Base-by-base conservation (phyloP, 2,329 filamentous ascomycete species). In the Sporothrix dimorphospora region DNA sequence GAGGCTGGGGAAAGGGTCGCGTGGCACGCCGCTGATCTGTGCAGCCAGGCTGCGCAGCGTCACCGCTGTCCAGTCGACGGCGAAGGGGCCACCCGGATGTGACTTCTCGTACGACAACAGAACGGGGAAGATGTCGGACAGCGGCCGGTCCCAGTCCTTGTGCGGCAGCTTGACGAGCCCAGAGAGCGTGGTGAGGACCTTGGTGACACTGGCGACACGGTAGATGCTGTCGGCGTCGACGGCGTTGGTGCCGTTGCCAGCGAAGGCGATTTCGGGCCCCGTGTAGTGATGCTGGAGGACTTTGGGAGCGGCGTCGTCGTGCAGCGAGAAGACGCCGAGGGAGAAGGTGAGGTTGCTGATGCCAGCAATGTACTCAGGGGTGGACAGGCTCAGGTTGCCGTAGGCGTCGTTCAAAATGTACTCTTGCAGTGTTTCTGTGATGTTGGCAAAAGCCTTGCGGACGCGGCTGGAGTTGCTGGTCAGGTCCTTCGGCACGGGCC, bases 251-350 rank as follows among this genome's bases (percentile, higher is more conserved):
- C 80, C 78, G n/a, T 75, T 76, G 1, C 77, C 71, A 6, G 73
- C 69, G 0, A 6, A 12, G 67, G 79, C 77, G 6, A 75, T 75
- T 7, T 75, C 71, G 0, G 79, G 75, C 0, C 83, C 82, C 0
- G 84, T 85, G 73, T 81, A 79, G 75, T 83, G 80, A 66, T 81
- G 79, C 40, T 83, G 80, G 63, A 85, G 77, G 12, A 14, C 1
- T 3, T 71, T 61, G 4, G 45, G 57, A 3, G 67, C 70, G 0
- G 14, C 63, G 3, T 49, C 2, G 53, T 73, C 72, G 34, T 65
- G 61, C 4, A 72, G 67, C 1, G 72, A 72, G n/a, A 72, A 74
- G 42, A 66, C 14, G 2, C 72, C 72, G 3, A 74, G 61, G 2
- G 71, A 74, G 9, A 72, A 72, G 4, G 72, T 72, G 9, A 74